Base-by-base conservation (phyloP, 305 asterid genomes). In the Solanum hybrid region DNA sequence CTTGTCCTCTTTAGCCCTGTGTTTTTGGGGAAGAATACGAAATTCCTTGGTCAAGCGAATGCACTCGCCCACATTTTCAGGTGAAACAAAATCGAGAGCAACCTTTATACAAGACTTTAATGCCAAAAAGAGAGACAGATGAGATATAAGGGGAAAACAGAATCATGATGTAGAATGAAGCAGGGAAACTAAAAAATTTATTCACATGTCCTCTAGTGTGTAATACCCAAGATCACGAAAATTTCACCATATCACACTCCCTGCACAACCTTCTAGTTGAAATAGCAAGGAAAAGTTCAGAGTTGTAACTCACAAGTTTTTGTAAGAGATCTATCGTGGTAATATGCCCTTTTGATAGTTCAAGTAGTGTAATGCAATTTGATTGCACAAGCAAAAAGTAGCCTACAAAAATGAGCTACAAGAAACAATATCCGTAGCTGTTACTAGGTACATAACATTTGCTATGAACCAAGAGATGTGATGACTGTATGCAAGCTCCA, bases 51-150 rank as follows among this genome's bases (percentile, higher is more conserved):
- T 89, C 93, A 94, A 88, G 29, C 93, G 92, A 34, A 92, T 46
- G 91, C 94, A 94, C 91, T 93, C 94, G 4, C 92, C 92, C 34
- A 94, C 57, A 90, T 91, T 94, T 91, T 94, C 94, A 7, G 94
- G 95, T 73, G 95, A 93, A 74, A 94, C 95, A 87, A 94, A 94
- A 90, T 94, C 94, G 8, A 94, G 91, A 75, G 94, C 95, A 90
- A 94, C 95, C 90, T 94, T 94, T 87, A 91, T 92, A 91, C 95
- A 92, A 24, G 95, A 93, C 95, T 93, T 92, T 8, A 90, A 81
- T 89, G 87, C 39, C 28, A 51, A 82, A 86, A 87, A 87, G 83
- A 7, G 83, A 77, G 24, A 31, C 88, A 80, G 89, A n/a, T 87
- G 80, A 73, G 85, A 26, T 79, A 16, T 0, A 16, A 77, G 26